Evolutionary conservation across 352 stramenopile genomes (phyloP), one percentile per base, ranked within the genome.

Genomic region (Phytophthora kernoviae): DNA sequence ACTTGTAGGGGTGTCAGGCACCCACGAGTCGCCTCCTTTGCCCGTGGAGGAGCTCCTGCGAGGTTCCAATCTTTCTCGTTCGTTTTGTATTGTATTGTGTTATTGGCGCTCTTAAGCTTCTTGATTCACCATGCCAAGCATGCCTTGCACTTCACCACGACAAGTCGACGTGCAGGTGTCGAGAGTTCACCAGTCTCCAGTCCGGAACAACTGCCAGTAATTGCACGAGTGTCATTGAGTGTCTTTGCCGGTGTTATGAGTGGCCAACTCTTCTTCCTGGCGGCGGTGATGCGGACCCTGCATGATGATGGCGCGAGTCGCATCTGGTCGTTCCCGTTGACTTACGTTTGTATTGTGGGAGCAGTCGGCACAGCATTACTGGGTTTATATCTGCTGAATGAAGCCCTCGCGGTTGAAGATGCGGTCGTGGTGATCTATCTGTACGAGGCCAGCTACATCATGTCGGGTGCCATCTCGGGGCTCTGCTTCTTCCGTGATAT

Each of bases 401-500:
- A 85, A 21, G 82, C 84, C 11, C 81, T 94, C 15, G 81, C 87
- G n/a, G 81, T 91, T 14, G 84, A 94, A 54, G 84, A 94, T 39
- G 84, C 82, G 0, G 79, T 94, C 1, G 81, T 92, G 58, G 82
- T 94, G 6, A 92, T 94, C 48, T 92, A 92, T 24, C 54, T 94
- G 5, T 94, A 94, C 63, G 82, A 94, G 47, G 81, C 82, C 17
- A 91, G 79, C 56, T 89, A 92, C 63, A 90, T 94, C 57, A 64
- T 91, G 53, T 48, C 75, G 6, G 84, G 84, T 8, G 84, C 84
- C 1, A 74, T 94, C 62, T 94, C 84, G 1, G 84, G 84, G 0
- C 64, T 94, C 9, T 90, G 82, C 51, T 92, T 94, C 65, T 94
- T 94, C 56, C 69, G 74, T 20, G 84, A 94, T 60, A 92, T 94